Percentiles rank a stretch among this genome's conserved stretches.
phyloP scores from a whole-genome alignment of 139 green algal species.

The Chlorella sp. region DNA sequence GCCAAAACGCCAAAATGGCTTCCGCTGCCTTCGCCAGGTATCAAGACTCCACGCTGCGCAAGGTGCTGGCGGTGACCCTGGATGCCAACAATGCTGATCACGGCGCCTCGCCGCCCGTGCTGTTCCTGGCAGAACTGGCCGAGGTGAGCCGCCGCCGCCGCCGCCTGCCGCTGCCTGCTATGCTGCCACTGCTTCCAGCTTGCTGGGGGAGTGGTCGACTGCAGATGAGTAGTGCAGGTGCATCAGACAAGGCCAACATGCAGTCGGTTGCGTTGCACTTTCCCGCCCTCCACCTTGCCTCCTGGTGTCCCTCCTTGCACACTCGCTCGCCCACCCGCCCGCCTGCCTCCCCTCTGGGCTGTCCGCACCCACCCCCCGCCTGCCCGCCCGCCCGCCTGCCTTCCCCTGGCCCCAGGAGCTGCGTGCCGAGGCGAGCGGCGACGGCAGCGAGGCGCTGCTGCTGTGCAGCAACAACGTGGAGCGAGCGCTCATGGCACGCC shows the following conservation, averaged over 20 bases:
- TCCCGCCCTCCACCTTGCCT: too few species aligned
- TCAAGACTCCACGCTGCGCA: constrained; percentile 43
- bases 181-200: not conserved
- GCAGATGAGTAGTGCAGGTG: not conserved
- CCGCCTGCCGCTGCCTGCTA: not conserved
- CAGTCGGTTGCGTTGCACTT: not conserved
- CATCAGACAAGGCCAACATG: not conserved
- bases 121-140: constrained; percentile 54
- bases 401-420: constrained; percentile 53
- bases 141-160: constrained; percentile 44
- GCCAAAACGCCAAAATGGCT: not conserved
- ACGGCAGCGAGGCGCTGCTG: constrained; percentile 16
- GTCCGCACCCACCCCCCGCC: not conserved
- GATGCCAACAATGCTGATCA: not conserved
- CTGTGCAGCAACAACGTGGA: constrained; percentile 70
- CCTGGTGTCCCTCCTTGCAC: too few species aligned
- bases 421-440: constrained; percentile 5
- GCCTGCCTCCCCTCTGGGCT: not conserved
- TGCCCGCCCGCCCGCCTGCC: not conserved
- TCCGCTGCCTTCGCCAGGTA: constrained; percentile 29
- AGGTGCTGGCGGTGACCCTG: constrained; percentile 63
- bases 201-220: not conserved
- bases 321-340: too few species aligned
- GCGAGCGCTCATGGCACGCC: constrained; percentile 73
- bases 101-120: constrained; percentile 44